phyloP scores from a whole-genome alignment of 305 asterid genomes.

The Caryopteris hybrid region DNA sequence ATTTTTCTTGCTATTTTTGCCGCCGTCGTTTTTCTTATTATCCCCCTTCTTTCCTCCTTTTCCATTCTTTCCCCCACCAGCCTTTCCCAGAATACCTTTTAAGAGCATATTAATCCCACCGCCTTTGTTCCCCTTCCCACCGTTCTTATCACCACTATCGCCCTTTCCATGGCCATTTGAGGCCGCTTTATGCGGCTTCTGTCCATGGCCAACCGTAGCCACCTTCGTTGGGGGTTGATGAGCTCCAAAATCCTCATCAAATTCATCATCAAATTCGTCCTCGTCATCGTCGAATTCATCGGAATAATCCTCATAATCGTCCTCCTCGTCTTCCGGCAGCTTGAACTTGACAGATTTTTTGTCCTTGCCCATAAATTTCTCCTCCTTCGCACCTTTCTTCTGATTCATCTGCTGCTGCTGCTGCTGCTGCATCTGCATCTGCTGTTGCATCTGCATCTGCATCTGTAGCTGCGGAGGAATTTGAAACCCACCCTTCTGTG shows the following conservation, averaged over 20 bases:
- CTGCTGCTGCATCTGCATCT: background rate
- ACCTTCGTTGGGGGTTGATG: constrained; percentile 27
- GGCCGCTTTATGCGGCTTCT: constrained; percentile 23
- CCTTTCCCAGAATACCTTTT: constrained; percentile 42
- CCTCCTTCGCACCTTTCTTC: constrained; percentile 34
- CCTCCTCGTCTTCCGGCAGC: constrained; percentile 39
- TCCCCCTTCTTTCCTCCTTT: constrained; percentile 10
- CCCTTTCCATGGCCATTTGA: constrained; percentile 29
- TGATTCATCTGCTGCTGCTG: constrained; percentile 31
- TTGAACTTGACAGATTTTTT: constrained; percentile 56
- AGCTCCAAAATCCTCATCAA: constrained; percentile 29
- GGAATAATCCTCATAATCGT: constrained; percentile 21
- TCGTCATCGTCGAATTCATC: constrained; percentile 29
- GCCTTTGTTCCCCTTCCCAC: constrained; percentile 39
- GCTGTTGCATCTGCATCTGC: background rate
- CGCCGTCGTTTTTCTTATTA: constrained; percentile 8
- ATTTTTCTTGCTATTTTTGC: constrained; percentile 10
- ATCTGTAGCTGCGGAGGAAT: background rate
- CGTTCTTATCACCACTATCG: constrained; percentile 25
- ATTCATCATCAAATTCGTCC: constrained; percentile 25
- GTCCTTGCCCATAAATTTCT: constrained; percentile 44
- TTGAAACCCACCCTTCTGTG: constrained; percentile 39
- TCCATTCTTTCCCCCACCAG: constrained; percentile 22
- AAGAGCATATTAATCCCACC: constrained; percentile 33
- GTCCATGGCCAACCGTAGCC: constrained; percentile 19